Percentiles rank a stretch among this genome's conserved stretches.
Conservation (phyloP, 352 stramenopile genomes). For the Hyphochytrium catenoides region DNA sequence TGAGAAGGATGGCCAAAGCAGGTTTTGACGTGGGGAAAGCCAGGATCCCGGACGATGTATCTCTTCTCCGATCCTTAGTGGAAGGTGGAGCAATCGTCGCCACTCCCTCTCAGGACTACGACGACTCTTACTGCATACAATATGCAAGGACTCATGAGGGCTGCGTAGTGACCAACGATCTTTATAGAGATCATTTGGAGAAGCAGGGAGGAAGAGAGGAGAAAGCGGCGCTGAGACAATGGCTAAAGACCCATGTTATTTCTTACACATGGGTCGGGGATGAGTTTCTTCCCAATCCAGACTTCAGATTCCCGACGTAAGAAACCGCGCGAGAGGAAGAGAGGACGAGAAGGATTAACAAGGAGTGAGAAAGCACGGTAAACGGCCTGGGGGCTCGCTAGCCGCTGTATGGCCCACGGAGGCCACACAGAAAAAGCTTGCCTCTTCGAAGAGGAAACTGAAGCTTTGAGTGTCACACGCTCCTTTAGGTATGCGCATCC, state of each 20-base stretch:
- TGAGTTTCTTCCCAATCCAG: conserved; percentile 63
- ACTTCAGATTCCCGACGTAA: conserved; percentile 43
- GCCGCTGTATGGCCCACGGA: no score
- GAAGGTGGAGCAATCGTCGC: conserved; percentile 38
- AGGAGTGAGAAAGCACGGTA: no score
- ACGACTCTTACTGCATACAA: conserved; percentile 70
- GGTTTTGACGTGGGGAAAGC: conserved; percentile 15
- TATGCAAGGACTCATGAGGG: conserved; percentile 43
- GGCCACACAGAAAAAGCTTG: no score
- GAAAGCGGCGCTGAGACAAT: conserved; percentile 29
- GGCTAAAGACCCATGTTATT: conserved; percentile 40
- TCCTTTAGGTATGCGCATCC: no score
- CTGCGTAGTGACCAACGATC: conserved; percentile 60
- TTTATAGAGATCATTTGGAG: conserved; percentile 54
- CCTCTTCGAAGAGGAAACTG: no score
- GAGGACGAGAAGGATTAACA: no score
- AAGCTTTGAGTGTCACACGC: no score
- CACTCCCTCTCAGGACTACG: conserved; percentile 58
- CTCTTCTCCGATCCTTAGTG: conserved; percentile 32
- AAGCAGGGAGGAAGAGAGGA: conserved; percentile 28
- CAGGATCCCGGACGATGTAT: conserved; percentile 41
- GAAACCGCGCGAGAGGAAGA: no score
- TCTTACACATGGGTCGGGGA: conserved; percentile 62
- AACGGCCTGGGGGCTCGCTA: no score
- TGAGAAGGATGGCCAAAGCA: conserved; percentile 9